These are phyloP conservation scores for Eremochloa ophiuroides DNA, from an alignment of 176 grass and related monocot species.

Conservation along the genomic window DNA sequence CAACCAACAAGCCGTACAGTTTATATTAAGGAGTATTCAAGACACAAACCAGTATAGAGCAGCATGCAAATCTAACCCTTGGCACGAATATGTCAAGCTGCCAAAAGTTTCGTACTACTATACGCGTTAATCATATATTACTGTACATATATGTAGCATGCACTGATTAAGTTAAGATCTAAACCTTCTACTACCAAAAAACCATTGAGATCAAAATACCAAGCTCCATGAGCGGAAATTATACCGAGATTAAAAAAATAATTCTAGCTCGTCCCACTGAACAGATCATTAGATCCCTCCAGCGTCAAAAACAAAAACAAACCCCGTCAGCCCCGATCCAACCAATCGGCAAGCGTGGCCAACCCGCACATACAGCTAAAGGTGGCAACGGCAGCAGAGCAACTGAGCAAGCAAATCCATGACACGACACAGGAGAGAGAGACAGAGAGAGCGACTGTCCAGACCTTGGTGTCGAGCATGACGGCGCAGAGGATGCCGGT, in stretches of 20 bases:
- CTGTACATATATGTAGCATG: too few species aligned
- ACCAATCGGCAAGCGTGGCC: background rate
- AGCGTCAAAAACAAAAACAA: background rate
- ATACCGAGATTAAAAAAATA: background rate
- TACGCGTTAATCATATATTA: too few species aligned
- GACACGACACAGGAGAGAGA: too few species aligned
- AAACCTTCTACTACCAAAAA: background rate
- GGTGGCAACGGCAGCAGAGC: background rate
- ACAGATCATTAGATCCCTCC: slow-evolving; percentile 26
- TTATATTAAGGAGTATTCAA: background rate
- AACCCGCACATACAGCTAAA: background rate
- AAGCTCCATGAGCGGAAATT: background rate
- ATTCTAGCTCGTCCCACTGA: background rate
- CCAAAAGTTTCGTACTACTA: background rate
- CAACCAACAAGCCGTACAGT: too few species aligned
- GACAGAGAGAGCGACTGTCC: too few species aligned
- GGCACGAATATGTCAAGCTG: background rate
- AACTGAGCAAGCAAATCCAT: too few species aligned
- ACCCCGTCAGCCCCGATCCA: background rate
- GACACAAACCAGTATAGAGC: background rate
- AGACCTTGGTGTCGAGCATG: slow-evolving; percentile 95
- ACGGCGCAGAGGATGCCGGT: slow-evolving; percentile 84
- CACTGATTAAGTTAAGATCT: background rate
- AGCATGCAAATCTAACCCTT: background rate
- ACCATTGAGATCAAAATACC: background rate